Evolutionary conservation across 371 early-diverging fungal genomes (phyloP).

Genomic region (Apophysomyces trapeziformis): DNA sequence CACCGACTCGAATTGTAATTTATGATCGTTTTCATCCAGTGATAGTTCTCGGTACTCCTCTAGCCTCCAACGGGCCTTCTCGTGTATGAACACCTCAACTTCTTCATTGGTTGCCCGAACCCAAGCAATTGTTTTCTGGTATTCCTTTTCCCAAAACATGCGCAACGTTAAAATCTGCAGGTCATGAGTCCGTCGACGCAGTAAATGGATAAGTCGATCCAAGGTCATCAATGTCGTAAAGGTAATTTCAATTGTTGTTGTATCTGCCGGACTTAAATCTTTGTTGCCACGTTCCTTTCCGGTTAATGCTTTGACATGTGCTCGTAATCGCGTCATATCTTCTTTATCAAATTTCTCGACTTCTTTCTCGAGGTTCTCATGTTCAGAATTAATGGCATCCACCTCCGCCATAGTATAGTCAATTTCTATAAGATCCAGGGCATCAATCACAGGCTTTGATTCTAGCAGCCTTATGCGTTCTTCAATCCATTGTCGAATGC

Average conservation of each 20-base stretch:
- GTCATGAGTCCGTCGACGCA: constrained; percentile 41
- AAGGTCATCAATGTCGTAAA: constrained; percentile 50
- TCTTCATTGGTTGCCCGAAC: constrained; percentile 33
- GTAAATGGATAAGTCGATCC: constrained; percentile 43
- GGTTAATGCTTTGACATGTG: constrained; percentile 57
- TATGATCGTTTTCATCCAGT: neutral
- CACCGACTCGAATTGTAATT: neutral
- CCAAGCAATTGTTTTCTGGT: constrained; percentile 36
- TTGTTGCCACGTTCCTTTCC: constrained; percentile 38
- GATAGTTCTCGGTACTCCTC: constrained; percentile 3
- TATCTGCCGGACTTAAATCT: constrained; percentile 59
- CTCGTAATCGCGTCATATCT: constrained; percentile 56
- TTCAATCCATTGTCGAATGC: constrained; percentile 53
- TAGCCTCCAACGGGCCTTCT: constrained; percentile 41
- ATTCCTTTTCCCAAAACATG: constrained; percentile 53
- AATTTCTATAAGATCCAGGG: constrained; percentile 17
- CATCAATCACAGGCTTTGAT: constrained; percentile 37
- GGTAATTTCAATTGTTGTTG: constrained; percentile 59
- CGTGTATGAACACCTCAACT: constrained; percentile 32
- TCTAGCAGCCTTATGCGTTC: constrained; percentile 45
- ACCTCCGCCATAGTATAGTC: constrained; percentile 33
- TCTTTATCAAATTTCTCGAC: constrained; percentile 53
- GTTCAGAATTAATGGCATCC: constrained; percentile 34
- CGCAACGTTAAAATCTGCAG: constrained; percentile 44
- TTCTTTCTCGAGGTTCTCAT: constrained; percentile 47